A percentile compares a stretch with the other conserved stretches of the same genome.
Conservation (phyloP, 2,329 filamentous ascomycete species). For the Trichoderma lentiforme region DNA sequence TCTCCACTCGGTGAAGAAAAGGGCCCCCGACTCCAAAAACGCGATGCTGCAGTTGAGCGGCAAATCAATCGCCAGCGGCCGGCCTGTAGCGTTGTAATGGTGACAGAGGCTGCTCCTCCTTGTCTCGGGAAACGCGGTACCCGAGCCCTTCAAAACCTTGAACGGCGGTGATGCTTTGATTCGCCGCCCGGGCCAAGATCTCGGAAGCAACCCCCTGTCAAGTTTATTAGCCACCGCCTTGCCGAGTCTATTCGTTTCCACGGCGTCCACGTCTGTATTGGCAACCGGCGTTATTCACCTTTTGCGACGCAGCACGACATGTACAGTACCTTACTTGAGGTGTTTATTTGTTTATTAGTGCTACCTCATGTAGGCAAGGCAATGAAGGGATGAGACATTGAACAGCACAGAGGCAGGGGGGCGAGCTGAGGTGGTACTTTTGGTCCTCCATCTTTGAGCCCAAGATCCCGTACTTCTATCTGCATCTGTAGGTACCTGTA, state of each 20-base stretch:
- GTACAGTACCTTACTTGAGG: background rate
- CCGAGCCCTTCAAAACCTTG: conserved; percentile 4
- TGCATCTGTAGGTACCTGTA: background rate
- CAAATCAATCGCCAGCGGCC: background rate
- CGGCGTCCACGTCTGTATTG: conserved; percentile 1
- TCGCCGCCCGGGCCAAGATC: conserved; percentile 12
- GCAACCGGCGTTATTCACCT: background rate
- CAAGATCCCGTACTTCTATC: background rate
- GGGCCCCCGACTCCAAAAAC: background rate
- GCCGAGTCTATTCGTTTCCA: conserved; percentile 13
- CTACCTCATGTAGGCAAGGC: background rate
- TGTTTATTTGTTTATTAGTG: background rate
- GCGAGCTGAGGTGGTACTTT: background rate
- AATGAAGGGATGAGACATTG: background rate
- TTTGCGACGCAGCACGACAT: background rate
- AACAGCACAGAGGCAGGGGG: background rate
- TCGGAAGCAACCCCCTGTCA: conserved; percentile 8
- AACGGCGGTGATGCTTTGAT: conserved; percentile 11
- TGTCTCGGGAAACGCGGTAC: conserved; percentile 16
- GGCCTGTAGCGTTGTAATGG: background rate
- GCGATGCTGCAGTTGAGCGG: background rate
- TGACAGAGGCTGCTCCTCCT: background rate
- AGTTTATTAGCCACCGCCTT: conserved; percentile 11
- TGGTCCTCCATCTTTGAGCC: background rate
- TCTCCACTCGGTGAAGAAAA: background rate